A percentile compares a stretch with the other conserved stretches of the same genome.
These are phyloP conservation scores for Teratosphaeria gauchensis DNA, from an alignment of 2,329 filamentous ascomycete genomes.

Conservation along the genomic window DNA sequence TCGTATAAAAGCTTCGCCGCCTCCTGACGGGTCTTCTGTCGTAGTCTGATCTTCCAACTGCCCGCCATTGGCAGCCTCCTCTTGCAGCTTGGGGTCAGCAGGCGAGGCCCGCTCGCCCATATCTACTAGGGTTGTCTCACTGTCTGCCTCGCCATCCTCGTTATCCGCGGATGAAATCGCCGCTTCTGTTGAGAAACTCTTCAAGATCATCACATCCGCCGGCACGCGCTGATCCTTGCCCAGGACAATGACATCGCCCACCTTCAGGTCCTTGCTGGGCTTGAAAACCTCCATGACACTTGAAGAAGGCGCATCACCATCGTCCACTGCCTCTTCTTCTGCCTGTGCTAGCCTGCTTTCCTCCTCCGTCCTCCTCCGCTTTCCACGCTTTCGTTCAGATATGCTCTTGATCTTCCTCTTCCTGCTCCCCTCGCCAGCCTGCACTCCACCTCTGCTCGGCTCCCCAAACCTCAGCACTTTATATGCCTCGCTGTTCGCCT, in stretches of 20 bases:
- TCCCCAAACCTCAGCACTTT: slow-evolving; percentile 65
- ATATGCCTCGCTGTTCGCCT: slow-evolving; percentile 89
- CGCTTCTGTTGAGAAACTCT: slow-evolving; percentile 59
- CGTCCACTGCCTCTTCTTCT: slow-evolving; percentile 50
- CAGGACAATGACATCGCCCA: slow-evolving; percentile 91
- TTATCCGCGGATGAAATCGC: slow-evolving; percentile 1
- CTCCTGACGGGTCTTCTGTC: slow-evolving; percentile 32
- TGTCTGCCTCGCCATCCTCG: slow-evolving; percentile 30
- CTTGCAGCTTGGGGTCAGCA: slow-evolving; percentile 4
- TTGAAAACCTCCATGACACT: slow-evolving; percentile 55
- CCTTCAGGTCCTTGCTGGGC: slow-evolving; percentile 78
- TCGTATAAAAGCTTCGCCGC: slow-evolving; percentile 88
- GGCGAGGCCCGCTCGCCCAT: slow-evolving; percentile 10
- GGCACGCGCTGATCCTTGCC: slow-evolving; percentile 87
- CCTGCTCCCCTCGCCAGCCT: slow-evolving; percentile 14
- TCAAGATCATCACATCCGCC: slow-evolving; percentile 86
- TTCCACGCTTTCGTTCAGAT: slow-evolving; percentile 23
- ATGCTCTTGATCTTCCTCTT: slow-evolving; percentile 23
- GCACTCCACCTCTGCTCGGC: slow-evolving; percentile 9
- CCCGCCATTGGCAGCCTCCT: slow-evolving; percentile 14
- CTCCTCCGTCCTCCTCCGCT: slow-evolving; percentile 21
- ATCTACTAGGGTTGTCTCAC: slow-evolving; percentile 18
- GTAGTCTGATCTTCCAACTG: slow-evolving; percentile 24
- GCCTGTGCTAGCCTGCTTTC: slow-evolving; percentile 50
- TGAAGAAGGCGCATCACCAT: slow-evolving; percentile 25